Percentiles rank a stretch among this genome's conserved stretches.
phyloP scores from a whole-genome alignment of 441 rosid genomes.

The Croton laevigatus region DNA sequence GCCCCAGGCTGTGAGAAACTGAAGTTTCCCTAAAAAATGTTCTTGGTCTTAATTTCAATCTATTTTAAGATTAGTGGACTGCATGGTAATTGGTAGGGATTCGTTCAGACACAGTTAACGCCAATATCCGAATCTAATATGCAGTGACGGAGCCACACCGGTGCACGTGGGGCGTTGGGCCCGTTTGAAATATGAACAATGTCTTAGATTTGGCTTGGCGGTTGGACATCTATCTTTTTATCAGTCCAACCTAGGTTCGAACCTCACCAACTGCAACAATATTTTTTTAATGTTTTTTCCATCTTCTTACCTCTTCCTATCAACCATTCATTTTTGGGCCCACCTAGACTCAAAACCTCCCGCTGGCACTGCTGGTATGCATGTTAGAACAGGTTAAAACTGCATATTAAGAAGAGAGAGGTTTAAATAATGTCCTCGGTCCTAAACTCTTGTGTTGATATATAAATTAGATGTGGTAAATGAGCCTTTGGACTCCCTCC shows the following conservation, averaged over 20 bases:
- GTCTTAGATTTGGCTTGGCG: too few species aligned
- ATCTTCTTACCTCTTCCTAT: too few species aligned
- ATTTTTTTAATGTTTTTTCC: too few species aligned
- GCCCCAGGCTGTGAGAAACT: neutral
- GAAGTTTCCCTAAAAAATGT: neutral
- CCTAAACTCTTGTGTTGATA: neutral
- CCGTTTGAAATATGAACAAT: too few species aligned
- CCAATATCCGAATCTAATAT: neutral
- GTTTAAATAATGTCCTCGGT: neutral
- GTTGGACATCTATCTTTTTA: too few species aligned
- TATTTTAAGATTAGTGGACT: neutral
- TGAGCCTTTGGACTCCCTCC: neutral
- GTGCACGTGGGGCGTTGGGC: too few species aligned
- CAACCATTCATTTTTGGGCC: too few species aligned
- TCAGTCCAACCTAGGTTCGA: too few species aligned
- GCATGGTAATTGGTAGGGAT: neutral
- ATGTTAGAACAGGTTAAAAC: neutral
- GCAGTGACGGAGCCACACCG: too few species aligned
- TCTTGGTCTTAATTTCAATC: neutral
- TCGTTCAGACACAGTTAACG: neutral
- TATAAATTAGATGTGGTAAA: neutral
- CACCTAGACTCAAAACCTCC: too few species aligned
- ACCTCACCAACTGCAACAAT: too few species aligned
- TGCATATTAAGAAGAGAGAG: neutral
- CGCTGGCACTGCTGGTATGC: too few species aligned